Evolutionary conservation across 2,329 filamentous ascomycete genomes (phyloP), one percentile per base, ranked within the genome.

Genomic region (Penicillium sp.): DNA sequence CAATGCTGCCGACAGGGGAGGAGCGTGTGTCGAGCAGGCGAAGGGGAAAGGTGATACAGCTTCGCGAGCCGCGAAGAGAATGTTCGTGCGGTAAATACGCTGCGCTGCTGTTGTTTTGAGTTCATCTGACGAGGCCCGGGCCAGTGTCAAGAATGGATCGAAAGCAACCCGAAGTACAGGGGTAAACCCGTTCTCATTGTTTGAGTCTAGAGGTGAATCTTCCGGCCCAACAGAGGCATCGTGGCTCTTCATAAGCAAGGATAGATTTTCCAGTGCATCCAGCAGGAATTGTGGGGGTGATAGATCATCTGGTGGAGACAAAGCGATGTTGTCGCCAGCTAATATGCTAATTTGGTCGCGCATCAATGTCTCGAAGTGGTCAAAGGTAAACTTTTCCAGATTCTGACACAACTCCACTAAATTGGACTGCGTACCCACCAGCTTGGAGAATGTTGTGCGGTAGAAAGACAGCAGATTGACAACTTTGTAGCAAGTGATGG

Each of bases 381-480:
- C 82, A 55, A 96, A 79, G 1, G 92, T 90, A 56, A 90, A 90
- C 16, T 85, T 82, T 69, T 94, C 88, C 1, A 97, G 78, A 2
- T 79, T 82, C 4, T 77, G 75, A 48, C 96, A 83, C 2, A 87
- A 82, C 3, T 89, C 86, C 0, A 92, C 79, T 0, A 97, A 79
- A 8, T 83, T 79, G 0, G 91, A 90, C 10, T 86, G 80, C 2
- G 80, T 65, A 2, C 90, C 88, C 0, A 97, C 79, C 0, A 97
- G 80, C 63, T 89, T 93, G 14, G 85, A 78, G 70, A 97, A 97
- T 1, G 92, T 97, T 58, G 85, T 81, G 29, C 85, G 86, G 75
- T 99, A 99, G 75, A 99, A 99, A 39, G 85, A 86, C 40, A 97
- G 81, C 1, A 99, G 79, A 64, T 96, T 97, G 10, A 91, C 87